A percentile compares a stretch with the other conserved stretches of the same genome.
Conservation (phyloP, 2,329 filamentous ascomycete genomes). For the Colletotrichum sp. region DNA sequence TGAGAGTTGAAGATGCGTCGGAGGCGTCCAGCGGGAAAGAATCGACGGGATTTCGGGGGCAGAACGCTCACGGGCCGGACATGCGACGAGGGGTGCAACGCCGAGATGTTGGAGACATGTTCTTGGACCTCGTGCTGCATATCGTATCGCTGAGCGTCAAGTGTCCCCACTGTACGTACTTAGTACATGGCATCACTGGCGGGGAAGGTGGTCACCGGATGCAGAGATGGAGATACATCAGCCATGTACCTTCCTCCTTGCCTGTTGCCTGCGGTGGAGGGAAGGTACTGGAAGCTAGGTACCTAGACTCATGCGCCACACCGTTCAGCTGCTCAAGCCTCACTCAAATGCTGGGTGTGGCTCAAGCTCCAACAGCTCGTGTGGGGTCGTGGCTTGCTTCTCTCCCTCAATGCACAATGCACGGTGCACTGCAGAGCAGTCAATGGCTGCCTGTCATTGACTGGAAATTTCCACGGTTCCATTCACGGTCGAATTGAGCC, state of each 20-base stretch:
- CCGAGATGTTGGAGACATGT: conserved; percentile 3
- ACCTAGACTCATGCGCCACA: neutral
- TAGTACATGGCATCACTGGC: conserved; percentile 9
- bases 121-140: conserved; percentile 5
- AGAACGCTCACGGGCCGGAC: conserved; percentile 2
- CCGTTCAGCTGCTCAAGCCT: neutral
- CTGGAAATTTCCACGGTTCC: conserved; percentile 21
- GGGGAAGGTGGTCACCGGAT: neutral
- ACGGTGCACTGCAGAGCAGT: neutral
- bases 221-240: neutral
- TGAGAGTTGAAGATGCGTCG: neutral
- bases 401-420: neutral
- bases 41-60: neutral
- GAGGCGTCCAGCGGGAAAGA: neutral
- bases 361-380: conserved; percentile 22
- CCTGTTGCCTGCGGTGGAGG: neutral
- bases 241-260: neutral
- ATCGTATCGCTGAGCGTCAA: neutral
- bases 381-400: conserved; percentile 13
- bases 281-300: neutral
- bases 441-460: conserved; percentile 1
- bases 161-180: neutral
- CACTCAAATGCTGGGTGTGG: neutral
- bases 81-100: conserved; percentile 13
- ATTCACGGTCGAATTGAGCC: conserved; percentile 11